Base-by-base conservation (phyloP, 2,329 filamentous ascomycete species). In the Colletotrichum noveboracense region DNA sequence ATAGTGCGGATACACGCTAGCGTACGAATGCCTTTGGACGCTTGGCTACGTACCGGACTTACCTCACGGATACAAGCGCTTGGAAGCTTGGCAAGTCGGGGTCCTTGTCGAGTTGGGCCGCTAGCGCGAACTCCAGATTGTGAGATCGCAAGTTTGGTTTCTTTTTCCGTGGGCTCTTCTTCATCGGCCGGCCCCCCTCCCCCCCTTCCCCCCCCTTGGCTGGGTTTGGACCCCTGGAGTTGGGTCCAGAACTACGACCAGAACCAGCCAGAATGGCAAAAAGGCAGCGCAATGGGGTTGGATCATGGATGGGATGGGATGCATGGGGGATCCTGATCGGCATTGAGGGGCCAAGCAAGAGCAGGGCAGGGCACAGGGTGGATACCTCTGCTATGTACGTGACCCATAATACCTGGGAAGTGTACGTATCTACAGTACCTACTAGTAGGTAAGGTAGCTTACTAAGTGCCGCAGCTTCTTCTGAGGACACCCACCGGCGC, bases 41-140 rank as follows among this genome's bases (percentile, higher is more conserved):
- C 38, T 43, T 43, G 16, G 38, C 38, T 43, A n/a, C 38, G 38
- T 43, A 43, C 38, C 16, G 38, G 16, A 18, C 38, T 43, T 43
- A 43, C 38, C 38, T 43, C 38, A 43, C 38, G 38, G 38, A n/a
- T 43, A n/a, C 71, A 52, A 67, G 36, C 65, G 28, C 32, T 55
- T 52, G 52, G 55, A 75, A 62, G 72, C 68, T 75, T 75, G 72
- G 72, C 72, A 75, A 38, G 61, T 71, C 10, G 68, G 61, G 72
- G 68, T 71, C 68, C 61, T 75, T 24, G 72, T 66, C 62, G 14
- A 55, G 60, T 75, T 75, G 72, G 68, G 72, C 72, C 62, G 72
- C 61, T 75, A 75, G 68, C 43, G 62, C 55, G 52, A 75, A 75
- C 68, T 75, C 61, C 62, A 71, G 61, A 66, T 75, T 75, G 61